Evolutionary conservation across 2,329 filamentous ascomycete species (phyloP).

Genomic region (Metarhizium robertsii): DNA sequence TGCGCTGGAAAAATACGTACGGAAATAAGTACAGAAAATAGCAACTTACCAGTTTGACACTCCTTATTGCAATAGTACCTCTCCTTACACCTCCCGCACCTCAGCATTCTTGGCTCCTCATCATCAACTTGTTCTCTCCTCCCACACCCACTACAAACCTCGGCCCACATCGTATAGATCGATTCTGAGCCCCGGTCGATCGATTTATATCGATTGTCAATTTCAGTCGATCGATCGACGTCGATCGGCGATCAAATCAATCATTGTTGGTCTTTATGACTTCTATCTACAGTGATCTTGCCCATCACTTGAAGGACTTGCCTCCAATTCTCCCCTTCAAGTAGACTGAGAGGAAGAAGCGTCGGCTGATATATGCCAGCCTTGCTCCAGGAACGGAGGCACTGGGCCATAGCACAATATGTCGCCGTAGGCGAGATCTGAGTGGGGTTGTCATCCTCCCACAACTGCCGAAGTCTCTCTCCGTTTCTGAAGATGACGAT

Average conservation of each 20-base stretch:
- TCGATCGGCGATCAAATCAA: neutral
- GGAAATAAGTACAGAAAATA: no score
- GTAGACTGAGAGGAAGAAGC: neutral
- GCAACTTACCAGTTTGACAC: no score
- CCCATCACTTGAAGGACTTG: neutral
- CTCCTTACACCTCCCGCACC: no score
- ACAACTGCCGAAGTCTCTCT: neutral
- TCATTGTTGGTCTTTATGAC: neutral
- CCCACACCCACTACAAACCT: no score
- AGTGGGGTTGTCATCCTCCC: neutral
- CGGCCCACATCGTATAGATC: no score
- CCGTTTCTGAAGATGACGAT: neutral
- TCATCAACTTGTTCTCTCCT: no score
- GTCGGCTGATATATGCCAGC: neutral
- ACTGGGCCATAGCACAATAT: neutral
- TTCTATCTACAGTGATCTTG: neutral
- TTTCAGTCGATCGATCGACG: neutral
- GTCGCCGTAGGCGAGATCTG: neutral
- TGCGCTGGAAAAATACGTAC: no score
- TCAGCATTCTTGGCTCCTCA: no score
- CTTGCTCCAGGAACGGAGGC: neutral
- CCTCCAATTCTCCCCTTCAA: neutral
- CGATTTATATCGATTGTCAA: no score
- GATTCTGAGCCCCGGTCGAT: no score
- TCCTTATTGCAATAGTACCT: no score